These are phyloP conservation scores for Celoporthe dispersa DNA, from an alignment of 2,329 filamentous ascomycete species.

Conservation along the genomic window DNA sequence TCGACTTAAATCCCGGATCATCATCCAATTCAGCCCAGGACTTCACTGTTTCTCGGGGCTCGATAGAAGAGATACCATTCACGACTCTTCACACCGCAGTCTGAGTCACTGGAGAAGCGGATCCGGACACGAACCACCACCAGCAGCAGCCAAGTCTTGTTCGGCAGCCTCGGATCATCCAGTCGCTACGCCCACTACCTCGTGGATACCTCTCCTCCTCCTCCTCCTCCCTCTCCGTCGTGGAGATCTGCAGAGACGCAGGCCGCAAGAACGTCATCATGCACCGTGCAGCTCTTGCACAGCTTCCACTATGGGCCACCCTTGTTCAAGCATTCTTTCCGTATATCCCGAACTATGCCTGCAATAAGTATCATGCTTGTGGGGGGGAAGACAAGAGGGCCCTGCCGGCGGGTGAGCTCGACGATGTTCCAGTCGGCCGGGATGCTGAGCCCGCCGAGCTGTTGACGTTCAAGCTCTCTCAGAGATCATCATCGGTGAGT, in stretches of 20 bases:
- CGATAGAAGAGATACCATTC: not conserved
- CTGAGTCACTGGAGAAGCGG: not conserved
- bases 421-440: not conserved
- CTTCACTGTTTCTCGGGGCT: conserved; percentile 23
- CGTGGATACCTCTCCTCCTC: not conserved
- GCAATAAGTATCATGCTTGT: conserved; percentile 37
- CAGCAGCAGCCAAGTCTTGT: not conserved
- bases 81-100: conserved; percentile 26
- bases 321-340: conserved; percentile 54
- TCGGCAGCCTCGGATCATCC: not conserved
- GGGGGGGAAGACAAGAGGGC: conserved; percentile 32
- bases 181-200: not conserved
- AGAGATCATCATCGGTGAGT: conserved; percentile 43
- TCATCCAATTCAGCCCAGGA: conserved; percentile 12
- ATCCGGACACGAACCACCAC: not conserved
- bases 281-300: conserved; percentile 47
- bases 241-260: not conserved
- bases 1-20: conserved; percentile 33
- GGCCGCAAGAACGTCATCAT: conserved; percentile 40
- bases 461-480: conserved; percentile 48
- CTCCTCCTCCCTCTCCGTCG: conserved; percentile 2
- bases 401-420: conserved; percentile 23
- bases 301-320: conserved; percentile 53
- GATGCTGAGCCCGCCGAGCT: conserved; percentile 19
- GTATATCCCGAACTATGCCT: conserved; percentile 43